Conservation (phyloP, 768 basidiomycete genomes). For the Fistulinella prunicolor region DNA sequence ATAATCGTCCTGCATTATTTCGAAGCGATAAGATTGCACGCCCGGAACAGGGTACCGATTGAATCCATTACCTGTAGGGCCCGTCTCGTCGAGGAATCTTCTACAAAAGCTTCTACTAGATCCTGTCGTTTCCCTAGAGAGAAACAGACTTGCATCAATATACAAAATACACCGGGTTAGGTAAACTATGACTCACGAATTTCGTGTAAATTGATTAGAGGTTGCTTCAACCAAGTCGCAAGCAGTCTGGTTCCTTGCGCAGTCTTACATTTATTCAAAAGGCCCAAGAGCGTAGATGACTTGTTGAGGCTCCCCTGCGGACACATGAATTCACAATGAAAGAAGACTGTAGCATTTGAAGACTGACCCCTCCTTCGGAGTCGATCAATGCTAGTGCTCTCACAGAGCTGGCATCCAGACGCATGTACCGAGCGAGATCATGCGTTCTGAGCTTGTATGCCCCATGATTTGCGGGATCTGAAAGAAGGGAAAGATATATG, state of each 20-base stretch:
- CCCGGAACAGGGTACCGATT: not conserved
- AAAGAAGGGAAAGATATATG: constrained; percentile 74
- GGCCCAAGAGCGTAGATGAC: constrained; percentile 83
- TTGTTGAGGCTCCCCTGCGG: constrained; percentile 59
- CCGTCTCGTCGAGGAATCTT: constrained; percentile 69
- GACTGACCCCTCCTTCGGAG: constrained; percentile 43
- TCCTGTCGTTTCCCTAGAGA: constrained; percentile 75
- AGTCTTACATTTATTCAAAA: constrained; percentile 95
- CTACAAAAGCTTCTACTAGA: constrained; percentile 82
- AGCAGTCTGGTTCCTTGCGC: constrained; percentile 88
- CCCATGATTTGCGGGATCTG: constrained; percentile 75
- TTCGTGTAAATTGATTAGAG: constrained; percentile 89
- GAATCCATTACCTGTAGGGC: constrained; percentile 62
- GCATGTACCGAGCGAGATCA: constrained; percentile 93
- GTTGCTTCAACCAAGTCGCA: constrained; percentile 94
- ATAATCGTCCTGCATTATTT: constrained; percentile 65
- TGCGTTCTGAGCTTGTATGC: constrained; percentile 81
- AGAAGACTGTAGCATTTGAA: not conserved
- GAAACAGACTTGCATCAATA: not conserved
- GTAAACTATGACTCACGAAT: constrained; percentile 58
- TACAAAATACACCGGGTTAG: not conserved
- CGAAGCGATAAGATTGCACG: not conserved
- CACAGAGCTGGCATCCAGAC: constrained; percentile 91
- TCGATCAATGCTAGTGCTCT: constrained; percentile 86
- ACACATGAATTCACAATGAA: not conserved